Evolutionary conservation across 2,329 filamentous ascomycete species (phyloP).

Genomic region (Harringtonia aguacate): DNA sequence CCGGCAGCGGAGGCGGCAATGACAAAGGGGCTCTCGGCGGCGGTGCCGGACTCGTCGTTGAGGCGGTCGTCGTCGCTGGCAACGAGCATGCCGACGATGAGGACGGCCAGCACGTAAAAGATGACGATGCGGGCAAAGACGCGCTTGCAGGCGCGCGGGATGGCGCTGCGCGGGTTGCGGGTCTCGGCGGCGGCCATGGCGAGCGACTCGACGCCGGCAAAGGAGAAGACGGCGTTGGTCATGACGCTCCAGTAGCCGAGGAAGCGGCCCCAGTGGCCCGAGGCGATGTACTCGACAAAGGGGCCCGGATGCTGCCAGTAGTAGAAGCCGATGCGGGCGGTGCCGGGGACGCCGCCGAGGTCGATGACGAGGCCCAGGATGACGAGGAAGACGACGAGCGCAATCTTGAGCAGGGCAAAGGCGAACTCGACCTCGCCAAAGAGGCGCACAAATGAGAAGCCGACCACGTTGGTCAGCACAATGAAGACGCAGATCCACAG

Average conservation of each 20-base stretch:
- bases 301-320: conserved; percentile 38
- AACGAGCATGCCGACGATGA: conserved; percentile 59
- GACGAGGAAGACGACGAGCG: conserved; percentile 47
- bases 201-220: conserved; percentile 46
- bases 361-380: conserved; percentile 45
- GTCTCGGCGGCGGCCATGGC: conserved; percentile 50
- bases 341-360: conserved; percentile 41
- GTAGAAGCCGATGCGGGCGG: conserved; percentile 36
- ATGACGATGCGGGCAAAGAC: conserved; percentile 66
- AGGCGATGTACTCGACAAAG: conserved; percentile 35
- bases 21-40: conserved; percentile 52
- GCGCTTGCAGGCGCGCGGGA: conserved; percentile 62
- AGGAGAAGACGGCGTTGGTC: conserved; percentile 48
- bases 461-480: conserved; percentile 42
- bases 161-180: conserved; percentile 58
- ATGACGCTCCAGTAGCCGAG: conserved; percentile 48
- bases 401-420: conserved; percentile 50
- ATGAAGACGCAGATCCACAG: conserved; percentile 38
- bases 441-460: conserved; percentile 40
- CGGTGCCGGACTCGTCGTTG: conserved; percentile 33
- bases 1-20: conserved; percentile 60
- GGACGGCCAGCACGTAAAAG: conserved; percentile 54
- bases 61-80: conserved; percentile 50
- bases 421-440: conserved; percentile 54
- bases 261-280: conserved; percentile 40